Conservation (phyloP, 2,329 filamentous ascomycete genomes). For the Hymenoscyphus albidus region DNA sequence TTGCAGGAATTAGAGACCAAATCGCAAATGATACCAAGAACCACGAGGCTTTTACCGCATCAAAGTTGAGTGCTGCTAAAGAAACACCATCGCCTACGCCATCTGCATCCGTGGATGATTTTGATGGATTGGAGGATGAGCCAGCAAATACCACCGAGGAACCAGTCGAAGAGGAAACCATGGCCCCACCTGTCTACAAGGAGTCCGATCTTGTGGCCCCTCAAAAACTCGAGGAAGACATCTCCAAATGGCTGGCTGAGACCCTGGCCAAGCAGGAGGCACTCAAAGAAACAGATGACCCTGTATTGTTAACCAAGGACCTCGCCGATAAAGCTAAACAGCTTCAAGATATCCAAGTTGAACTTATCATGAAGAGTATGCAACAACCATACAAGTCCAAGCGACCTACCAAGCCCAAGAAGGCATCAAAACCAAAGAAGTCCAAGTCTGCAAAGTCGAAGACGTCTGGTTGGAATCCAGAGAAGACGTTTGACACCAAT, state of each 20-base stretch:
- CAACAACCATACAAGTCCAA: constrained; percentile 43
- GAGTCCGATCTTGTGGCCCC: constrained; percentile 67
- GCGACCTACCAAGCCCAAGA: constrained; percentile 36
- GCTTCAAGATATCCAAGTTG: constrained; percentile 66
- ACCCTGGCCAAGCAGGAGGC: constrained; percentile 68
- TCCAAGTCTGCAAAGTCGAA: constrained; percentile 28
- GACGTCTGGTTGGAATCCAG: constrained; percentile 34
- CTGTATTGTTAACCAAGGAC: constrained; percentile 69
- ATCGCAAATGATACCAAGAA: constrained; percentile 67
- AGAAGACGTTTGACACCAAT: constrained; percentile 42
- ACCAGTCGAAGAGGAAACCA: constrained; percentile 42
- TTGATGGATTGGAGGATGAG: constrained; percentile 81
- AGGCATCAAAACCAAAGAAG: constrained; percentile 36
- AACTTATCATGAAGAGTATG: constrained; percentile 67
- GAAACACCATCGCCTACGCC: constrained; percentile 41
- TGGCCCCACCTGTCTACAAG: constrained; percentile 65
- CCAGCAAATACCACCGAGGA: constrained; percentile 32
- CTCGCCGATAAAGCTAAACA: constrained; percentile 64
- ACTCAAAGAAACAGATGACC: constrained; percentile 67
- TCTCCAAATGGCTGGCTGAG: constrained; percentile 70
- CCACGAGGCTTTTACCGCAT: constrained; percentile 49
- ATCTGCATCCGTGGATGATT: constrained; percentile 43
- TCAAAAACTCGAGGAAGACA: constrained; percentile 57
- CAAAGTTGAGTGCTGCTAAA: constrained; percentile 39
- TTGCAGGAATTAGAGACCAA: constrained; percentile 65